Base-by-base conservation (phyloP, 225 moss, liverwort and hornwort genomes). In the Pseudoscleropodium purum region DNA sequence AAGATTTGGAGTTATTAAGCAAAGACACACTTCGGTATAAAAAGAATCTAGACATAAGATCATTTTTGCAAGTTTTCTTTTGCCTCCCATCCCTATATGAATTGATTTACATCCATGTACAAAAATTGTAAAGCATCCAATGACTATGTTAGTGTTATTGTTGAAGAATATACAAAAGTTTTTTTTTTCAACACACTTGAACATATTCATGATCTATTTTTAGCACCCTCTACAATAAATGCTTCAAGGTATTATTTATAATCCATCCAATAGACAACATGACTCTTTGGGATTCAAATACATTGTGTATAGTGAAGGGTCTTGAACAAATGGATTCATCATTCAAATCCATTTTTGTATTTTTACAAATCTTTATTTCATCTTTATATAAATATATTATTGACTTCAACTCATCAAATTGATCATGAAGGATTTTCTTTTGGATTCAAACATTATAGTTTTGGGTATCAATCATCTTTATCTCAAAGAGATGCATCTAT, bases 41-140 rank as follows among this genome's bases (percentile, higher is more conserved):
- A 25, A 70, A 39, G 14, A 39, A 39, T 70, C 3, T 70, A 70
- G n/a, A 69, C 1, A 13, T 7, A 24, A 24, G 13, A 39, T 39
- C 8, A 14, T 13, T 23, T n/a, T n/a, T 14, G 25, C 8, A 70
- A 70, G 5, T 14, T 39, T 39, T 24, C 2, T 7, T 39, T 70
- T 39, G 25, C 24, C 39, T 39, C 0, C 13, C 14, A 70, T 70
- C 4, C 14, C 25, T 14, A 70, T 2, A 24, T 70, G 39, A 24
- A 39, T 6, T 70, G 4, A 70, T 70, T 39, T 0, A 25, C 1
- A 39, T 39, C 1, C 1, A 0, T 39, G 24, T 7, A 13, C 4
- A 24, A 70, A 70, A 39, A 70, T 69, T 68, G 14, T 14, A 0
- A 70, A 70, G 14, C 14, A 70, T 4, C 14, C 0, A 70, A 0